Percentiles rank a stretch among this genome's conserved stretches.
Conservation (phyloP, 805 yeast species). For the Metschnikowia orientalis region DNA sequence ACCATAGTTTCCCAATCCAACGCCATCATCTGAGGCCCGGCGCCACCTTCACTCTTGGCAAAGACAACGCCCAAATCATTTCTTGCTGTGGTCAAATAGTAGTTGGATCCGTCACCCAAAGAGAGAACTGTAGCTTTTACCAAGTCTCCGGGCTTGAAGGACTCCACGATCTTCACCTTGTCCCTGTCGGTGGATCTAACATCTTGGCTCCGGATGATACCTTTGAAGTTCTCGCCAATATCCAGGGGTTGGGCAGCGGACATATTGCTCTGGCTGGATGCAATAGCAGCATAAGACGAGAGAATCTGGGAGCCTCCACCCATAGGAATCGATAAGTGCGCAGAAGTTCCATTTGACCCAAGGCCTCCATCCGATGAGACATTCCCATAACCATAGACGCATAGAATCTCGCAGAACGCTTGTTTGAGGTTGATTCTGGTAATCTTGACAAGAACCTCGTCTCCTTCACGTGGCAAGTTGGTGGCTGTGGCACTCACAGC, state of each 20-base stretch:
- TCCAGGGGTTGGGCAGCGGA: constrained; percentile 49
- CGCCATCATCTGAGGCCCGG: constrained; percentile 78
- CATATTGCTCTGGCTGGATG: constrained; percentile 38
- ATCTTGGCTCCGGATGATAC: constrained; percentile 81
- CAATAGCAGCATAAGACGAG: constrained; percentile 32
- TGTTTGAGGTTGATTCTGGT: constrained; percentile 62
- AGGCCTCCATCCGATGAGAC: constrained; percentile 59
- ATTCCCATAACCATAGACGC: constrained; percentile 59
- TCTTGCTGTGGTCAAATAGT: constrained; percentile 82
- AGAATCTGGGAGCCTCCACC: constrained; percentile 53
- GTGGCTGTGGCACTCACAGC: constrained; percentile 30
- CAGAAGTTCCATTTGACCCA: constrained; percentile 49
- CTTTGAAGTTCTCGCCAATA: constrained; percentile 85
- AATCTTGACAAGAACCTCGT: constrained; percentile 73
- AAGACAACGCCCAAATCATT: constrained; percentile 93
- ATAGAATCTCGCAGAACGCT: constrained; percentile 70
- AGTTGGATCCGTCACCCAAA: constrained; percentile 90
- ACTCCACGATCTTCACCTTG: constrained; percentile 68
- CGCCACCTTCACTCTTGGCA: constrained; percentile 66
- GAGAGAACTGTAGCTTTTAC: constrained; percentile 81
- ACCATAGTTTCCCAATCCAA: constrained; percentile 96
- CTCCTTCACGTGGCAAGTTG: constrained; percentile 77
- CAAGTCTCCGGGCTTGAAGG: constrained; percentile 89
- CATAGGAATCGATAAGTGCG: constrained; percentile 36
- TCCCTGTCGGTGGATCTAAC: constrained; percentile 90